These are phyloP conservation scores for Breviolum minutum DNA, from an alignment of 73 alveolate genomes.

Conservation along the genomic window DNA sequence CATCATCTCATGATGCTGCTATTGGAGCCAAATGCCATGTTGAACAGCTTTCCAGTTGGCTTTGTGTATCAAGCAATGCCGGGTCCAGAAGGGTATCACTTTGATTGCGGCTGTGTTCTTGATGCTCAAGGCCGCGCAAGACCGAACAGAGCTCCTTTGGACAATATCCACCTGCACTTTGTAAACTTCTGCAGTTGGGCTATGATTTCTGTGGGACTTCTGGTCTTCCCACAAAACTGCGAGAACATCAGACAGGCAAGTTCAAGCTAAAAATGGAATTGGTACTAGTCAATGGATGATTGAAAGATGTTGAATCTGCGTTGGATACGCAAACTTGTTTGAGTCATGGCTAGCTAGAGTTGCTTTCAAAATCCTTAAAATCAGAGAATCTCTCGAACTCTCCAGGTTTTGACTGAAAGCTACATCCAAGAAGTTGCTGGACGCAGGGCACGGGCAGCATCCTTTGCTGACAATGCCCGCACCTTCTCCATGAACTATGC, in stretches of 20 bases:
- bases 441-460: background rate
- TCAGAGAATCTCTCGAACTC: too few relatives aligned
- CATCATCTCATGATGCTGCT: slow-evolving; percentile 38
- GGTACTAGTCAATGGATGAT: background rate
- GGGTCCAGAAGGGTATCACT: slow-evolving; percentile 64
- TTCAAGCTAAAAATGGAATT: background rate
- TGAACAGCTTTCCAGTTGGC: slow-evolving; percentile 73
- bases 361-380: too few relatives aligned
- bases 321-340: too few relatives aligned
- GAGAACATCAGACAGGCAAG: background rate
- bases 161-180: slow-evolving; percentile 32
- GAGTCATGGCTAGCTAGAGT: too few relatives aligned
- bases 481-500: slow-evolving; percentile 61
- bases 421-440: slow-evolving; percentile 52
- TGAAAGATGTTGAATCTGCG: too few relatives aligned
- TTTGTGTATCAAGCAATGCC: slow-evolving; percentile 26
- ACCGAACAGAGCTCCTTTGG: slow-evolving; percentile 8
- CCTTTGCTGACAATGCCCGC: slow-evolving; percentile 12
- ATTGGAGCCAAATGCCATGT: slow-evolving; percentile 38
- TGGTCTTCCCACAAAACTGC: slow-evolving; percentile 16
- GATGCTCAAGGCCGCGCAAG: slow-evolving; percentile 33
- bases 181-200: slow-evolving; percentile 73
- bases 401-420: slow-evolving; percentile 10
- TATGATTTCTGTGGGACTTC: slow-evolving; percentile 28
- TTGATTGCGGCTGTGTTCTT: slow-evolving; percentile 69